phyloP scores from a whole-genome alignment of 2,329 filamentous ascomycete species.

The Ceratocystis alfenasii region DNA sequence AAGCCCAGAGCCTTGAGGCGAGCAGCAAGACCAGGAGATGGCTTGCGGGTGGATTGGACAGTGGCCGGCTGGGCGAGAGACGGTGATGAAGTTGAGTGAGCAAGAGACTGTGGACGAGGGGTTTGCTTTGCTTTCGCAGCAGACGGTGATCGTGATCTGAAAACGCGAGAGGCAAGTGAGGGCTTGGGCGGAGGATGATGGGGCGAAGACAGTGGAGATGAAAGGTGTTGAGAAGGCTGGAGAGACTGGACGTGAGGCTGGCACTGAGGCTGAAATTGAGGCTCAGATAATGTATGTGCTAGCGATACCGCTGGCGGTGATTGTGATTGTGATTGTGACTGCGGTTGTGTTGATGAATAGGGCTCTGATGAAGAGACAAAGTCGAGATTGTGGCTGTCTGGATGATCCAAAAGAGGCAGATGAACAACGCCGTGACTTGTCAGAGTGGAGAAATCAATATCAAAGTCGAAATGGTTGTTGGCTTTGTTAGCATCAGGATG shows the following conservation, averaged over 20 bases:
- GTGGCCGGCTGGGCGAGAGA: slow-evolving; percentile 17
- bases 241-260: neutral
- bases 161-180: slow-evolving; percentile 21
- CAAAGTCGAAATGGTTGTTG: neutral
- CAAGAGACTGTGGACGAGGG: slow-evolving; percentile 20
- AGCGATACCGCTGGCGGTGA: slow-evolving; percentile 19
- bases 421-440: slow-evolving; percentile 14
- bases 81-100: slow-evolving; percentile 25
- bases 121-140: slow-evolving; percentile 26
- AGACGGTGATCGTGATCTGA: slow-evolving; percentile 22
- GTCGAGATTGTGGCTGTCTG: neutral
- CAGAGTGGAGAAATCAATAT: slow-evolving; percentile 11
- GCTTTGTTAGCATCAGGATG: neutral
- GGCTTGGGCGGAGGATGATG: neutral
- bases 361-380: neutral
- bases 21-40: slow-evolving; percentile 52
- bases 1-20: slow-evolving; percentile 55
- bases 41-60: slow-evolving; percentile 39
- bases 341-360: neutral
- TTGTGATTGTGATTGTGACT: slow-evolving; percentile 11
- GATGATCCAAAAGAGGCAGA: slow-evolving; percentile 18
- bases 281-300: neutral
- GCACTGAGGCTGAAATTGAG: neutral
- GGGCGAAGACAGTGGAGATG: neutral
- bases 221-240: neutral